These are phyloP conservation scores for Canna indica DNA, from an alignment of 176 grass and related monocot genomes.

Conservation along the genomic window DNA sequence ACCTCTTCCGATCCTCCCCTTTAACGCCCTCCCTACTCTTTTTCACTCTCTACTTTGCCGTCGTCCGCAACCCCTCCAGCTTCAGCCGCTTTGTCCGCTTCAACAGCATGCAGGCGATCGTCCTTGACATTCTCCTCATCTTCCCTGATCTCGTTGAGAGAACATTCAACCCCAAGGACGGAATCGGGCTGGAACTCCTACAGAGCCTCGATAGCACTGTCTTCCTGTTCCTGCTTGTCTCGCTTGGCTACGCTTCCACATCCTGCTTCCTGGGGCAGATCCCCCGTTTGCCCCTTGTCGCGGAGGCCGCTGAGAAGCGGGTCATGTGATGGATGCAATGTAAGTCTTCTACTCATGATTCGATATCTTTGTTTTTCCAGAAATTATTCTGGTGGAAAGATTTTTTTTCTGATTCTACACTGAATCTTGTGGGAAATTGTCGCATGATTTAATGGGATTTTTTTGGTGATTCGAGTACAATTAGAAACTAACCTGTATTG, in stretches of 20 bases:
- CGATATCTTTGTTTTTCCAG: too few relatives aligned
- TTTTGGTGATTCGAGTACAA: too few relatives aligned
- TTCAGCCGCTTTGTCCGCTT: conserved; percentile 91
- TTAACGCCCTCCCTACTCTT: conserved; percentile 81
- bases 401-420: too few relatives aligned
- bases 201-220: conserved; percentile 68
- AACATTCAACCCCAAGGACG: conserved; percentile 33
- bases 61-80: conserved; percentile 61
- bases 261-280: conserved; percentile 66
- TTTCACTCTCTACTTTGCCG: conserved; percentile 82
- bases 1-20: conserved; percentile 70
- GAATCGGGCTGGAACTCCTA: conserved; percentile 46
- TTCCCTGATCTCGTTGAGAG: conserved; percentile 75
- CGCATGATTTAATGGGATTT: too few relatives aligned
- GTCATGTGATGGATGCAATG: conserved; percentile 52
- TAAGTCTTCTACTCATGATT: conserved; percentile 9
- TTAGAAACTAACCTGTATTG: too few relatives aligned
- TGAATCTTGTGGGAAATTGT: too few relatives aligned
- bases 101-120: conserved; percentile 95
- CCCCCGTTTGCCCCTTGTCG: conserved; percentile 63
- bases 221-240: conserved; percentile 84
- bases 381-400: too few relatives aligned
- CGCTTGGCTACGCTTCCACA: conserved; percentile 57
- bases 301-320: conserved; percentile 84
- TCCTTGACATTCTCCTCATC: conserved; percentile 71